phyloP scores from a whole-genome alignment of 2,329 filamentous ascomycete species.

The Cladosporium cucumerinum region DNA sequence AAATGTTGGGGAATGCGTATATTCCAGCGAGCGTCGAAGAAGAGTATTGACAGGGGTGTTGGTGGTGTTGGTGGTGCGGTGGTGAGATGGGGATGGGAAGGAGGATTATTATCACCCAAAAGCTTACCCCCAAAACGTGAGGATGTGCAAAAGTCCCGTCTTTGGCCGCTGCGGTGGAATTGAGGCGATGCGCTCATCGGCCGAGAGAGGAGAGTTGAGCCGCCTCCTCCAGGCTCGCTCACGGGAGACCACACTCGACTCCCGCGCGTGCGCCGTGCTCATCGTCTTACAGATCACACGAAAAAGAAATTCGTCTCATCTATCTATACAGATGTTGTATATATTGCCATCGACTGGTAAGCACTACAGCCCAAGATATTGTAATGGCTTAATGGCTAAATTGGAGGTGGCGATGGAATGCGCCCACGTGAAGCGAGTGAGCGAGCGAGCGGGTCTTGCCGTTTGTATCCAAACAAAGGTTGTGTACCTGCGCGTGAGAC shows the following conservation, averaged over 20 bases:
- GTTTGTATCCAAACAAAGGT: no score
- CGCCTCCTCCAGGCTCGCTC: neutral
- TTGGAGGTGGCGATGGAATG: conserved; percentile 1
- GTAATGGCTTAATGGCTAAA: neutral
- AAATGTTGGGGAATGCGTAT: neutral
- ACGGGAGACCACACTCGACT: neutral
- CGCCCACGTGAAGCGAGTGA: neutral
- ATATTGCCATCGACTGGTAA: neutral
- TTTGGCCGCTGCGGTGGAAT: conserved; percentile 1
- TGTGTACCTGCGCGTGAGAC: no score
- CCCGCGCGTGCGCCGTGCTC: neutral
- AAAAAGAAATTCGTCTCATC: neutral
- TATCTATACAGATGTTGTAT: neutral
- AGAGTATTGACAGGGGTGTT: neutral
- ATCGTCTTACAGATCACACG: neutral
- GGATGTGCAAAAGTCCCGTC: conserved; percentile 12
- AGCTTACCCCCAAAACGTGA: conserved; percentile 4
- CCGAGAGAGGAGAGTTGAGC: neutral
- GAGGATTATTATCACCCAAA: neutral
- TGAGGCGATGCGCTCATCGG: conserved; percentile 8
- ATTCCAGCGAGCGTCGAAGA: neutral
- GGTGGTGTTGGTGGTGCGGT: neutral
- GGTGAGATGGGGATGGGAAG: neutral
- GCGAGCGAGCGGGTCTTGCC: no score
- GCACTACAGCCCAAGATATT: neutral